Percentiles rank a stretch among this genome's conserved stretches.
Evolutionary conservation across 176 grass and related monocot species (phyloP).

Genomic region (Leersia perrieri): DNA sequence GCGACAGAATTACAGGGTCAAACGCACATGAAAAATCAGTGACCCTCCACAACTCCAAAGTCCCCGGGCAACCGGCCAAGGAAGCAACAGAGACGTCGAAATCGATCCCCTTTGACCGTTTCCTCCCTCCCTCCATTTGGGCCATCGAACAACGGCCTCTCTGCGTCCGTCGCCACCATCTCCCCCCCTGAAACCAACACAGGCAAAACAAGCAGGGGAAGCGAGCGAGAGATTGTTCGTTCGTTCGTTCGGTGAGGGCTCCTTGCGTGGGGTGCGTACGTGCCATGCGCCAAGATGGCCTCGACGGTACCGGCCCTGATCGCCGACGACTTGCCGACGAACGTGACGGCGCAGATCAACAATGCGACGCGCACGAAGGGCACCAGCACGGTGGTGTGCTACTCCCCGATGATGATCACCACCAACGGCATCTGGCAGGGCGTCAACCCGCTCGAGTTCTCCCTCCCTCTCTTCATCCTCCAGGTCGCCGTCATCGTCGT

Average conservation of each 20-base stretch:
- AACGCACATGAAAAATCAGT: neutral
- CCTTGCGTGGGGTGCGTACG: neutral
- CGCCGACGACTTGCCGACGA: constrained; percentile 23
- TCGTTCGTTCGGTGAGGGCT: neutral
- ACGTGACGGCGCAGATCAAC: constrained; percentile 13
- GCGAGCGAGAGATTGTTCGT: neutral
- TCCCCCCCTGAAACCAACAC: neutral
- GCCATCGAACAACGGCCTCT: neutral
- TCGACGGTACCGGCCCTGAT: constrained; percentile 20
- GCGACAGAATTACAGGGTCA: neutral
- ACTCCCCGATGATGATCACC: constrained; percentile 66
- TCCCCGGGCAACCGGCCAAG: constrained; percentile 25
- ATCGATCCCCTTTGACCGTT: constrained; percentile 4
- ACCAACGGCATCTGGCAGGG: constrained; percentile 66
- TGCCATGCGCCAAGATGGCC: constrained; percentile 43
- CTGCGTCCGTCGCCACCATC: neutral
- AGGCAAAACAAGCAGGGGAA: neutral
- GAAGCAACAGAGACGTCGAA: neutral
- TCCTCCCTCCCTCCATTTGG: neutral
- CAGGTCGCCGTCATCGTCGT: constrained; percentile 79
- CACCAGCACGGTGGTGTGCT: constrained; percentile 48
- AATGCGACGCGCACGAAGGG: constrained; percentile 23
- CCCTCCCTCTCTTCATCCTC: constrained; percentile 80
- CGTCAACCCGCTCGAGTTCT: constrained; percentile 61
- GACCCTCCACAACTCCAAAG: constrained; percentile 16